These are phyloP conservation scores for Drechslerella coelobrocha DNA, from an alignment of 2,329 filamentous ascomycete species.

Conservation along the genomic window DNA sequence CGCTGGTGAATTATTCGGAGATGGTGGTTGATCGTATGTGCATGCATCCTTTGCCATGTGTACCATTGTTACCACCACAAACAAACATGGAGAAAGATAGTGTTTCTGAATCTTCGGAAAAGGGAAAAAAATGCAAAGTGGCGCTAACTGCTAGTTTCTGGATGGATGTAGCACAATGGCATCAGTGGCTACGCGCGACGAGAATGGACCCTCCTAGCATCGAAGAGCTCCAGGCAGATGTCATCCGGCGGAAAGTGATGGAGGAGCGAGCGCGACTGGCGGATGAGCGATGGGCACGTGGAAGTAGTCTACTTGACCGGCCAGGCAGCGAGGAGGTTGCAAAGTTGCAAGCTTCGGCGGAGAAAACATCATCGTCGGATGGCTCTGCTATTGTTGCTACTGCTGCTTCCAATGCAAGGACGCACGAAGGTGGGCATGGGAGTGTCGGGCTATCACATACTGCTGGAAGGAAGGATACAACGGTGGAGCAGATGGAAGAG, in stretches of 20 bases:
- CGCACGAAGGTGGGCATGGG: neutral
- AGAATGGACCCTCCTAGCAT: conserved; percentile 65
- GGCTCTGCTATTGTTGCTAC: conserved; percentile 22
- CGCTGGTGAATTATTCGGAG: conserved; percentile 51
- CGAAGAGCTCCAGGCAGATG: conserved; percentile 66
- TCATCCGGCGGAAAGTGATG: conserved; percentile 62
- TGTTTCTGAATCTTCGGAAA: neutral
- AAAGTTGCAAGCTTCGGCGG: conserved; percentile 17
- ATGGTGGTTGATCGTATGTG: conserved; percentile 43
- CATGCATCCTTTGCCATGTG: neutral
- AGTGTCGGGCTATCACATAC: neutral
- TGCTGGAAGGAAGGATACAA: conserved; percentile 19
- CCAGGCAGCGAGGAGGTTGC: conserved; percentile 25
- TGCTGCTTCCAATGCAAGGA: neutral
- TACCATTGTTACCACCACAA: neutral
- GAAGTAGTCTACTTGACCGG: conserved; percentile 61
- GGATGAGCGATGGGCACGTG: conserved; percentile 70
- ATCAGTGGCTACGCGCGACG: conserved; percentile 72
- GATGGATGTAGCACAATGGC: conserved; percentile 64
- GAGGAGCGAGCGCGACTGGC: conserved; percentile 67
- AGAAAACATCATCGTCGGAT: conserved; percentile 15
- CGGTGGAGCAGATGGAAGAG: conserved; percentile 39
- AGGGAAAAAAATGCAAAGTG: neutral
- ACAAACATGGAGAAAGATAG: too few relatives aligned
- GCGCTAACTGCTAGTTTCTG: neutral